Conservation (phyloP, 2,329 filamentous ascomycete genomes). For the Golovinomyces cichoracearum region DNA sequence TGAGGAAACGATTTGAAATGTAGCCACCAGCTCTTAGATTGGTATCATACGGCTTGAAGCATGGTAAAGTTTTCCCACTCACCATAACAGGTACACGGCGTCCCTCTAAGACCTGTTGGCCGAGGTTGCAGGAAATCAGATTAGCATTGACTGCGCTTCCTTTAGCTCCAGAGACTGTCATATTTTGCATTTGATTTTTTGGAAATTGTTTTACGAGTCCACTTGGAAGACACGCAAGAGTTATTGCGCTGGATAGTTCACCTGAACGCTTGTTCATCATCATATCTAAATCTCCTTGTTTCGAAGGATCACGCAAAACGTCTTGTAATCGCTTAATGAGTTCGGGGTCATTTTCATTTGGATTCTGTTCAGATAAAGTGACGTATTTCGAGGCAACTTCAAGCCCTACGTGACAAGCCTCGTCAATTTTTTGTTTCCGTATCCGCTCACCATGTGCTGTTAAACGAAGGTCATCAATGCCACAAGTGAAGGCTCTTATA, state of each 20-base stretch:
- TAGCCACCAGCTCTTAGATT: conserved; percentile 76
- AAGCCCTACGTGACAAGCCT: conserved; percentile 44
- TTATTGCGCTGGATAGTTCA: conserved; percentile 52
- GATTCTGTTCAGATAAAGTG: conserved; percentile 40
- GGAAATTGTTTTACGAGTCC: conserved; percentile 82
- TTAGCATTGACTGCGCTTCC: conserved; percentile 84
- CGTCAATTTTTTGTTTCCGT: conserved; percentile 40
- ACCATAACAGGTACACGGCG: conserved; percentile 91
- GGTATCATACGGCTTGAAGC: conserved; percentile 79
- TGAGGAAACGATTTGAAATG: conserved; percentile 89
- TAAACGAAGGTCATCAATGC: conserved; percentile 81
- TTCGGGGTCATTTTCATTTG: conserved; percentile 38
- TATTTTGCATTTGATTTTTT: conserved; percentile 94
- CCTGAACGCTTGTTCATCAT: conserved; percentile 50
- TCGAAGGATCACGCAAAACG: conserved; percentile 69
- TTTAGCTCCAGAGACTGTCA: conserved; percentile 93
- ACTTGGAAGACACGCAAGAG: conserved; percentile 49
- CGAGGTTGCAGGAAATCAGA: conserved; percentile 89
- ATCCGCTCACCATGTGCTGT: conserved; percentile 52
- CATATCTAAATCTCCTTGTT: conserved; percentile 73
- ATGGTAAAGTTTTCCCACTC: conserved; percentile 84
- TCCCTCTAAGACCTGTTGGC: conserved; percentile 88
- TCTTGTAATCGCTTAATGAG: conserved; percentile 60
- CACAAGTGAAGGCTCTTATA: conserved; percentile 88
- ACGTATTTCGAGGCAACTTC: conserved; percentile 72